Base-by-base conservation (phyloP, 2,329 filamentous ascomycete species). In the Waltergamsia citrina region DNA sequence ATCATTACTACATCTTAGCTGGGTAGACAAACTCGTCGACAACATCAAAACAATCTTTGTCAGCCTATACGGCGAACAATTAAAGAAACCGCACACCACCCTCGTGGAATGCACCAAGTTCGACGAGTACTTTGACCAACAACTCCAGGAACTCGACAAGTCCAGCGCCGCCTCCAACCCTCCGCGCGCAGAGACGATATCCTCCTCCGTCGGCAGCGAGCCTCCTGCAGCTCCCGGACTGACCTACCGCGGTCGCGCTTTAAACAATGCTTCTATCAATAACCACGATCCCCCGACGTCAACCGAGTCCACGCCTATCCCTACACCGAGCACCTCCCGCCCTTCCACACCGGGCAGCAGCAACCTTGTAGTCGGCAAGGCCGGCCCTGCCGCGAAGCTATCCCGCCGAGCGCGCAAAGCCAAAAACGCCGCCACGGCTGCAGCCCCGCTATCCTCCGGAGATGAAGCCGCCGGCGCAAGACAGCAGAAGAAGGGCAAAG, bases 1-100 rank as follows among this genome's bases (percentile, higher is more conserved):
- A 54, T 95, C 88, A 25, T 76, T 98, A 21, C 73, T 98, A 20
- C 88, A 95, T 57, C 74, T 98, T 7, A 88, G 85, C 10, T 98
- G 93, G 92, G 85, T 96, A 43, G 92, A 98, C 59, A 87, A 92
- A 56, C 79, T 98, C 31, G 78, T 98, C 45, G 90, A 95, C 52
- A 94, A 96, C 50, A 86, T 96, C 49, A 85, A 81, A 54, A 87
- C 84, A 8, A 79, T 98, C 22, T 98, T 96, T 52, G 72, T 92
- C 44, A 84, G 87, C 43, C 71, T 95, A 19, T 98, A 96, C 56
- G 84, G 80, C 45, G 81, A 92, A 38, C 83, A 94, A 56, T 65
- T 98, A 36, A 87, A 78, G 54, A 84, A 84, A 46, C 75, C 83
- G 18, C 75, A 90, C 52, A 84, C 79, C 9, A 86, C 83, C 35